These are phyloP conservation scores for Saitozyma podzolica DNA, from an alignment of 768 basidiomycete genomes.

Conservation along the genomic window DNA sequence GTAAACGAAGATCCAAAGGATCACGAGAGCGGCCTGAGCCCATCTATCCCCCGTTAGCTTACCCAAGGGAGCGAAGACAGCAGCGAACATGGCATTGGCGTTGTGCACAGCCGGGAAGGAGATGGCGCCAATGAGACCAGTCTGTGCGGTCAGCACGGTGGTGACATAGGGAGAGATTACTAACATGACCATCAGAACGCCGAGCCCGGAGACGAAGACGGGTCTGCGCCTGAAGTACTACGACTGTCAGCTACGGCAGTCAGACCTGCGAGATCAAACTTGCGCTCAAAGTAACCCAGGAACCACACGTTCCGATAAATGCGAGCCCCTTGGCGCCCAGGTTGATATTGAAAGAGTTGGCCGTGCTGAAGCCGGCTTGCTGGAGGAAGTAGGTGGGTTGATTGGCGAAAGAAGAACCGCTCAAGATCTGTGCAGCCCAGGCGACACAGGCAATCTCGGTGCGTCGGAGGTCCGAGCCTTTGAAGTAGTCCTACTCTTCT, in stretches of 20 bases:
- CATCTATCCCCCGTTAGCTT: no score
- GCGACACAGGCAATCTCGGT: conserved; percentile 33
- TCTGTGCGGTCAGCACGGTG: no score
- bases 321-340: neutral
- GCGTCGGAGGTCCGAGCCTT: conserved; percentile 28
- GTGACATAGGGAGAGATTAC: no score
- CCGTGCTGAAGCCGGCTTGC: neutral
- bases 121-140: no score
- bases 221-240: conserved; percentile 34
- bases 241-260: neutral
- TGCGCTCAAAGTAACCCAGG: no score
- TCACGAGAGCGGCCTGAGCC: neutral
- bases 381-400: conserved; percentile 7
- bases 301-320: conserved; percentile 22
- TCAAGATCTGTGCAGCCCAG: conserved; percentile 4
- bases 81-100: no score
- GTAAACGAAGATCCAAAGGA: conserved; percentile 8
- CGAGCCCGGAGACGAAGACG: neutral
- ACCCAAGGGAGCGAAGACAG: neutral
- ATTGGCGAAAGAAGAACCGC: neutral
- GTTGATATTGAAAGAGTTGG: conserved; percentile 8
- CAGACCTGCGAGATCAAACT: conserved; percentile 17
- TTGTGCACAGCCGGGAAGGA: no score
- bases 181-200: conserved; percentile 5
- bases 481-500: conserved; percentile 34